These are phyloP conservation scores for Hericium erinaceus DNA, from an alignment of 768 basidiomycete species.

Conservation along the genomic window DNA sequence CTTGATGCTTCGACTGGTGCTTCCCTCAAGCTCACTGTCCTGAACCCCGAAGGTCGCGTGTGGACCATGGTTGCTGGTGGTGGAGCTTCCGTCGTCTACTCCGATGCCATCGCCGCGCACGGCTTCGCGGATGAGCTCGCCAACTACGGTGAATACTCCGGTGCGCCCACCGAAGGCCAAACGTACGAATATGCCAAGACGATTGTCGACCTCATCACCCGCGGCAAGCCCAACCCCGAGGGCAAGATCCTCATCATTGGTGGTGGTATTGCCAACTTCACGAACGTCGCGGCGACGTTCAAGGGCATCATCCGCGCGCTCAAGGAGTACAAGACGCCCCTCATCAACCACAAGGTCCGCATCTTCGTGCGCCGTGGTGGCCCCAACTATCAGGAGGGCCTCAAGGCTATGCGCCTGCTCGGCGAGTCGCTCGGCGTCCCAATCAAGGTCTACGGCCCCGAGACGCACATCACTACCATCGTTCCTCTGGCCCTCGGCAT, in stretches of 20 bases:
- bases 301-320: slow-evolving; percentile 98
- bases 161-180: slow-evolving; percentile 95
- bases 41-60: slow-evolving; percentile 89
- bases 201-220: slow-evolving; percentile 93
- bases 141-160: slow-evolving; percentile 99
- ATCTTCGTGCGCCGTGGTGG: slow-evolving; percentile 98
- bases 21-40: slow-evolving; percentile 93
- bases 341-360: slow-evolving; percentile 78
- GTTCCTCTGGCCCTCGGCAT: slow-evolving; percentile 96
- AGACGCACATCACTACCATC: slow-evolving; percentile 97
- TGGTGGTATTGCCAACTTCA: slow-evolving; percentile 99
- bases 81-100: slow-evolving; percentile 65
- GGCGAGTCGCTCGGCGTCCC: slow-evolving; percentile 96
- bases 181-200: slow-evolving; percentile 99
- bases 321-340: slow-evolving; percentile 81
- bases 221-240: slow-evolving; percentile 69
- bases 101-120: slow-evolving; percentile 79
- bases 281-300: slow-evolving; percentile 98
- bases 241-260: slow-evolving; percentile 99
- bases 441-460: slow-evolving; percentile 95
- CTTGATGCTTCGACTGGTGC: slow-evolving; percentile 96
- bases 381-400: slow-evolving; percentile 97
- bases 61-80: slow-evolving; percentile 99
- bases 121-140: slow-evolving; percentile 96
- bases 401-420: slow-evolving; percentile 97